A percentile compares a stretch with the other conserved stretches of the same genome.
These are phyloP conservation scores for Epichloe gansuensis DNA, from an alignment of 2,329 filamentous ascomycete species.

Conservation along the genomic window DNA sequence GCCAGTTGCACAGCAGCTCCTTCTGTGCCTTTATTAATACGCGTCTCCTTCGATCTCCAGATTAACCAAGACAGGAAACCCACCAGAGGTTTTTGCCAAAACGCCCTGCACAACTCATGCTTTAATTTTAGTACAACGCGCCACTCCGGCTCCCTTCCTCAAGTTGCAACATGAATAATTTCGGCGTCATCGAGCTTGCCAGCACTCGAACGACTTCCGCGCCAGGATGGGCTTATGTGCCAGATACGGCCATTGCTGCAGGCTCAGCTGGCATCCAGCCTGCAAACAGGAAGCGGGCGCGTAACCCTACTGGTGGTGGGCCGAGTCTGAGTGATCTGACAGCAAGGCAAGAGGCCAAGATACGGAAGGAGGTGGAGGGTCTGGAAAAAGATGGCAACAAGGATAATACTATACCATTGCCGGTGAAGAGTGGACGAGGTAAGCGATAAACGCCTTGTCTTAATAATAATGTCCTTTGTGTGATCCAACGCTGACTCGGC, in stretches of 20 bases:
- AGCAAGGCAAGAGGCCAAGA: constrained; percentile 71
- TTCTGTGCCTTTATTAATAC: neutral
- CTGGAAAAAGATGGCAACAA: constrained; percentile 70
- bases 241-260: constrained; percentile 52
- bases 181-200: constrained; percentile 74
- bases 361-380: constrained; percentile 69
- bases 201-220: constrained; percentile 55
- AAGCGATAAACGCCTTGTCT: constrained; percentile 8
- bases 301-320: constrained; percentile 37
- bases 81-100: no score
- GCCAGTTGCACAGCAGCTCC: no score
- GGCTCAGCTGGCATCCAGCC: constrained; percentile 39
- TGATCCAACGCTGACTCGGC: neutral
- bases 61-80: no score
- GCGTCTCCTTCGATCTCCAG: no score
- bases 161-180: constrained; percentile 42
- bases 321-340: constrained; percentile 52
- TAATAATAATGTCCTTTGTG: neutral
- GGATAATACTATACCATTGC: constrained; percentile 60
- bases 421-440: constrained; percentile 38
- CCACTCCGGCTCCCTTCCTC: neutral
- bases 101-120: no score
- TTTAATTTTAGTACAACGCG: neutral
- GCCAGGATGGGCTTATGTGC: constrained; percentile 87
- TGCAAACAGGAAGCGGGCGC: constrained; percentile 59